These are phyloP conservation scores for Cicer judaicum DNA, from an alignment of 306 rosid species.

Conservation along the genomic window DNA sequence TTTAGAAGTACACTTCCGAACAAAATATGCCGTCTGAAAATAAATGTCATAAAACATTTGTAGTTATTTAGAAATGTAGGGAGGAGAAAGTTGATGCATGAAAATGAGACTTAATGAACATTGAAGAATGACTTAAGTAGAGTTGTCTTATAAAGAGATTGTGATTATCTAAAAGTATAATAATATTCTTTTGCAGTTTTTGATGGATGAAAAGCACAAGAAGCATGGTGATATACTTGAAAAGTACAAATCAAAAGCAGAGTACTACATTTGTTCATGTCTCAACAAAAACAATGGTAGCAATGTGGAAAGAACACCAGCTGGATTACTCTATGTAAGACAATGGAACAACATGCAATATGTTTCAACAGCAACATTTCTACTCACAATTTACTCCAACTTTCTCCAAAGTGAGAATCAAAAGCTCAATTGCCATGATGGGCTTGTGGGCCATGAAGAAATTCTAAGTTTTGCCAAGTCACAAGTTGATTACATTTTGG, in stretches of 20 bases:
- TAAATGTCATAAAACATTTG: not conserved
- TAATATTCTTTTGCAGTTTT: constrained; percentile 54
- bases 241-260: constrained; percentile 72
- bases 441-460: constrained; percentile 46
- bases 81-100: not conserved
- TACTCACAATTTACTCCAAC: constrained; percentile 75
- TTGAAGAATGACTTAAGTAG: not conserved
- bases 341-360: constrained; percentile 97
- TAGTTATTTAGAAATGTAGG: not conserved
- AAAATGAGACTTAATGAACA: not conserved
- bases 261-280: constrained; percentile 74
- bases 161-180: not conserved
- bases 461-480: constrained; percentile 62
- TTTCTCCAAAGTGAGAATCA: constrained; percentile 55
- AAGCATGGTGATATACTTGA: constrained; percentile 52
- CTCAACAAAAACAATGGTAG: constrained; percentile 69
- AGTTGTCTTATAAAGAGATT: not conserved
- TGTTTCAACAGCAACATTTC: constrained; percentile 78
- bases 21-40: too few species aligned
- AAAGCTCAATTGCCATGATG: constrained; percentile 57
- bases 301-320: constrained; percentile 74
- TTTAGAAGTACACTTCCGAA: not conserved
- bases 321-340: constrained; percentile 67
- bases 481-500: constrained; percentile 76
- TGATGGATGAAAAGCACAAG: constrained; percentile 59